Conservation (phyloP, 1,284 basidiomycete genomes). For the Schizophyllum commune region DNA sequence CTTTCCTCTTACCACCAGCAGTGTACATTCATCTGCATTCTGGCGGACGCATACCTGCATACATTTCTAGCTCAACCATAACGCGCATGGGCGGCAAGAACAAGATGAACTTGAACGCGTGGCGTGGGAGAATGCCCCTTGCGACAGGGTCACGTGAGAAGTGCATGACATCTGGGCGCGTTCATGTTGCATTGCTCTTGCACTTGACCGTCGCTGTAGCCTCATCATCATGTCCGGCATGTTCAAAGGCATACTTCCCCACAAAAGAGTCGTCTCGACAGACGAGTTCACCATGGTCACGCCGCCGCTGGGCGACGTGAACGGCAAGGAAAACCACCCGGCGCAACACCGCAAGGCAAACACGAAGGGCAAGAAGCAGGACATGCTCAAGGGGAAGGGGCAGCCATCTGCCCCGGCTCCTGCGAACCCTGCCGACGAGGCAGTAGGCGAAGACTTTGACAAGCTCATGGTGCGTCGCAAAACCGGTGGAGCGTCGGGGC, state of each 20-base stretch:
- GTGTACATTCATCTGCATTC: no score
- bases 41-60: no score
- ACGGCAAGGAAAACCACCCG: constrained; percentile 58
- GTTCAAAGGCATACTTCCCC: constrained; percentile 71
- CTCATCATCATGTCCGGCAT: constrained; percentile 27
- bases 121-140: background rate
- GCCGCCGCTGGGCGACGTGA: constrained; percentile 22
- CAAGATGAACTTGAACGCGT: background rate
- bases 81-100: no score
- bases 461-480: constrained; percentile 50
- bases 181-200: constrained; percentile 8
- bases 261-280: constrained; percentile 49
- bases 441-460: constrained; percentile 37
- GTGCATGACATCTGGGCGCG: background rate
- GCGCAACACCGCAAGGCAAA: constrained; percentile 21
- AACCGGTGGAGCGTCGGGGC: background rate
- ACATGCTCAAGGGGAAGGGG: constrained; percentile 37
- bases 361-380: constrained; percentile 21
- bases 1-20: no score
- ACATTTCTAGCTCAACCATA: no score
- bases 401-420: constrained; percentile 12
- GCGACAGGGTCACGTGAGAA: background rate
- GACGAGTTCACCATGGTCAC: constrained; percentile 66
- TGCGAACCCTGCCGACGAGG: constrained; percentile 40
- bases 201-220: constrained; percentile 15